A percentile compares a stretch with the other conserved stretches of the same genome.
Evolutionary conservation across 75 land plant species (phyloP).

Genomic region (Picea glauca): DNA sequence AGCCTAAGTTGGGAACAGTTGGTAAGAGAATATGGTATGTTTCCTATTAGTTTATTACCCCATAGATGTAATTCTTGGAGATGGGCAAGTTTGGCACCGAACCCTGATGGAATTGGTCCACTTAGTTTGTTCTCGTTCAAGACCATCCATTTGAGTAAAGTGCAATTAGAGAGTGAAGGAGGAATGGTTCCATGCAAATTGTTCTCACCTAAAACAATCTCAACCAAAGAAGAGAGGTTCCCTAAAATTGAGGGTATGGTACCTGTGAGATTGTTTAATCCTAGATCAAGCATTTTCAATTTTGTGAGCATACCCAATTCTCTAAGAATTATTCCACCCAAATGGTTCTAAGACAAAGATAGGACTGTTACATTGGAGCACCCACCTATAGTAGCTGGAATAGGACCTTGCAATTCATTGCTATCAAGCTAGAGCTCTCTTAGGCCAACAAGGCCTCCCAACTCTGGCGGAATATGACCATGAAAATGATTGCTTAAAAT

Average conservation of each 20-base stretch:
- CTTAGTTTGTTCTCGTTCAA: slow-evolving; percentile 25
- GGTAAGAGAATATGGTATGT: neutral
- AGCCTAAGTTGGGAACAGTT: slow-evolving; percentile 6
- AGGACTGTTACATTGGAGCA: slow-evolving; percentile 3
- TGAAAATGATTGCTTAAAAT: slow-evolving; percentile 16
- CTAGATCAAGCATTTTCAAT: slow-evolving; percentile 14
- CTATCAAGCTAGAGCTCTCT: slow-evolving; percentile 13
- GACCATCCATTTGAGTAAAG: slow-evolving; percentile 18
- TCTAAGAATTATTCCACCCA: neutral
- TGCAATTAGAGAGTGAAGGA: slow-evolving; percentile 14
- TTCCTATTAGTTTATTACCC: slow-evolving; percentile 1
- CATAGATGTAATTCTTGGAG: slow-evolving; percentile 13
- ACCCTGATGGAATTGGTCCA: slow-evolving; percentile 21
- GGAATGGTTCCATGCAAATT: slow-evolving; percentile 34
- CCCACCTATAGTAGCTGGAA: slow-evolving; percentile 13
- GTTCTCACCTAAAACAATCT: slow-evolving; percentile 20
- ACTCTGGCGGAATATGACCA: slow-evolving; percentile 16
- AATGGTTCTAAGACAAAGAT: slow-evolving; percentile 8
- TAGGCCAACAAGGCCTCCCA: slow-evolving; percentile 15
- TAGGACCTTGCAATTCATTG: slow-evolving; percentile 23
- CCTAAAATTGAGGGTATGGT: slow-evolving; percentile 23
- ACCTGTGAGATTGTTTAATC: slow-evolving; percentile 30
- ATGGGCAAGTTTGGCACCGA: slow-evolving; percentile 14
- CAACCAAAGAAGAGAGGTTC: neutral
- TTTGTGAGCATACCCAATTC: slow-evolving; percentile 10